Evolutionary conservation across 139 green algal genomes (phyloP).

Genomic region (Nannochloris sp.): DNA sequence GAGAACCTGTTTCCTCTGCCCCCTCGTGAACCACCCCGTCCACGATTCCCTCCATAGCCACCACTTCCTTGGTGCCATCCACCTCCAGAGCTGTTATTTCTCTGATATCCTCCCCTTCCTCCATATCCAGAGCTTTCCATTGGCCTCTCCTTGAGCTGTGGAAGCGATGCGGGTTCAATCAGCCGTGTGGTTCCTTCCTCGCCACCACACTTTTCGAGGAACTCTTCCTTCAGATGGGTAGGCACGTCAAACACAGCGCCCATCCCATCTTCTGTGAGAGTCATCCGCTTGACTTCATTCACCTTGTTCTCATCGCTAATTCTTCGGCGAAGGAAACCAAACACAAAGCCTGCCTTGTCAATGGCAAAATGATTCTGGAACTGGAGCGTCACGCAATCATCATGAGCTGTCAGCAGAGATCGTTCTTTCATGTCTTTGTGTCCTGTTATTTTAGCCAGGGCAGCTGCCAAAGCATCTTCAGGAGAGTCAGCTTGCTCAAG

Average conservation of each 20-base stretch:
- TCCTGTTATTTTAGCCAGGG: conserved; percentile 82
- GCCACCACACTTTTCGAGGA: conserved; percentile 42
- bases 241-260: conserved; percentile 92
- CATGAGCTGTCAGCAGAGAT: conserved; percentile 77
- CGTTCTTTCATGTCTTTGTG: conserved; percentile 61
- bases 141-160: conserved; percentile 45
- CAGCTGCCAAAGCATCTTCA: conserved; percentile 66
- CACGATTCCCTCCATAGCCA: not conserved
- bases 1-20: not conserved
- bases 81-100: conserved; percentile 7
- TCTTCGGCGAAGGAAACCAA: conserved; percentile 49
- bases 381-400: conserved; percentile 74
- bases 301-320: conserved; percentile 48
- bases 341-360: conserved; percentile 54
- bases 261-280: conserved; percentile 61
- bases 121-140: conserved; percentile 13
- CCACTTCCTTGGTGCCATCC: conserved; percentile 1
- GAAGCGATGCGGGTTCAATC: conserved; percentile 33
- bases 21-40: conserved; percentile 4
- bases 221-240: conserved; percentile 31
- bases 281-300: conserved; percentile 76
- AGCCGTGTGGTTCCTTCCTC: conserved; percentile 4
- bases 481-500: conserved; percentile 35
- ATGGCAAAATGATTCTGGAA: conserved; percentile 19
- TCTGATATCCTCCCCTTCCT: conserved; percentile 18